phyloP scores from a whole-genome alignment of 2,329 filamentous ascomycete genomes.

The Trichoderma arundinaceum region DNA sequence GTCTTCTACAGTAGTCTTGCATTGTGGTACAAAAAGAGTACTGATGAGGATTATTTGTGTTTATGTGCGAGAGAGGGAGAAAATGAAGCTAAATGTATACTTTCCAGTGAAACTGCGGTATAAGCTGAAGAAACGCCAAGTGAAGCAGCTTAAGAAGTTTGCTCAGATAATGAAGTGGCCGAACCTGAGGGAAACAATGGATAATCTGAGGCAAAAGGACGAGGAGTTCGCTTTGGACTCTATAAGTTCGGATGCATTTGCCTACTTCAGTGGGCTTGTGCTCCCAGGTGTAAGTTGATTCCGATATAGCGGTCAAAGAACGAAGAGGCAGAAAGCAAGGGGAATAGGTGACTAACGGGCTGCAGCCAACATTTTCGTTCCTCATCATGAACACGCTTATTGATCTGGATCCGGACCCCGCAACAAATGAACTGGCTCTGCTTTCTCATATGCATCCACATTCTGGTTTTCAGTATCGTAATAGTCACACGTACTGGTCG shows the following conservation, averaged over 20 bases:
- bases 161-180: conserved; percentile 78
- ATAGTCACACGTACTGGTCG: conserved; percentile 78
- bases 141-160: conserved; percentile 71
- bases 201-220: conserved; percentile 65
- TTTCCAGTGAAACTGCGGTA: conserved; percentile 63
- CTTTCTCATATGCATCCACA: conserved; percentile 71
- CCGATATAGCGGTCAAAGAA: background rate
- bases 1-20: background rate
- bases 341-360: conserved; percentile 13
- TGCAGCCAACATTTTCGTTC: conserved; percentile 68
- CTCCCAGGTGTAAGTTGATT: conserved; percentile 65
- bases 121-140: conserved; percentile 69
- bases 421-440: conserved; percentile 67
- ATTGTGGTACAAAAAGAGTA: background rate
- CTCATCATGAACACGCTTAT: conserved; percentile 80
- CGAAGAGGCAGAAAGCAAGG: background rate
- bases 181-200: conserved; percentile 69
- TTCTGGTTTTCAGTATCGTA: conserved; percentile 77
- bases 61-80: background rate
- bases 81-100: background rate
- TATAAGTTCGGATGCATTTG: conserved; percentile 73
- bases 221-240: conserved; percentile 62
- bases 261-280: conserved; percentile 76
- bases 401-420: conserved; percentile 73
- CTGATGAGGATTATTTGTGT: background rate